Evolutionary conservation across 305 asterid genomes (phyloP).

Genomic region (Galium porrigens): DNA sequence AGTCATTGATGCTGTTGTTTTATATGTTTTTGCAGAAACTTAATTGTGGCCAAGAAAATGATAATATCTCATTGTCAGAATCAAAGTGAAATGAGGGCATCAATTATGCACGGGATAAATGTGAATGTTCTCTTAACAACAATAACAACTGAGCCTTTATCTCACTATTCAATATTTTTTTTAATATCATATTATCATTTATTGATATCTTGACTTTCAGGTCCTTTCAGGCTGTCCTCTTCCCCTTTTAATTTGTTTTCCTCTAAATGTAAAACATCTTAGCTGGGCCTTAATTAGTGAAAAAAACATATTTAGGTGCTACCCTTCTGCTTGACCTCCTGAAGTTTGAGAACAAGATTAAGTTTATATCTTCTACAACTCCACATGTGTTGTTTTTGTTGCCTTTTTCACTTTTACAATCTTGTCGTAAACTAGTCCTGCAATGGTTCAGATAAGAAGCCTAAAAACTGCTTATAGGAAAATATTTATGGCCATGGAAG

Average conservation of each 20-base stretch:
- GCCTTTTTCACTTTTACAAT: conserved; percentile 6
- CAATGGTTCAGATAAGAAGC: conserved; percentile 45
- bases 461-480: conserved; percentile 72
- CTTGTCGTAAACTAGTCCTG: conserved; percentile 14
- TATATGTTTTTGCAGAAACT: conserved; percentile 4
- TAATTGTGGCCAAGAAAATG: neutral
- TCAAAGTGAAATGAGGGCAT: neutral
- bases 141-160: neutral
- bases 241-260: neutral
- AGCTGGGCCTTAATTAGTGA: neutral
- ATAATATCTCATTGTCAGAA: neutral
- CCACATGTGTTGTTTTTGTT: neutral
- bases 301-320: neutral
- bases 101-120: neutral
- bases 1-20: neutral
- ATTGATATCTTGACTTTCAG: neutral
- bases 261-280: neutral
- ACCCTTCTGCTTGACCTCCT: neutral
- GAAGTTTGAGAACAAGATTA: neutral
- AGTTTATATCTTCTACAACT: neutral
- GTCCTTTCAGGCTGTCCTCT: neutral
- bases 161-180: neutral
- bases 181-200: neutral
- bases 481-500: conserved; percentile 49
- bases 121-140: too few species aligned